Evolutionary conservation across 1,284 basidiomycete species (phyloP).

Genomic region (Ustilago sp.): DNA sequence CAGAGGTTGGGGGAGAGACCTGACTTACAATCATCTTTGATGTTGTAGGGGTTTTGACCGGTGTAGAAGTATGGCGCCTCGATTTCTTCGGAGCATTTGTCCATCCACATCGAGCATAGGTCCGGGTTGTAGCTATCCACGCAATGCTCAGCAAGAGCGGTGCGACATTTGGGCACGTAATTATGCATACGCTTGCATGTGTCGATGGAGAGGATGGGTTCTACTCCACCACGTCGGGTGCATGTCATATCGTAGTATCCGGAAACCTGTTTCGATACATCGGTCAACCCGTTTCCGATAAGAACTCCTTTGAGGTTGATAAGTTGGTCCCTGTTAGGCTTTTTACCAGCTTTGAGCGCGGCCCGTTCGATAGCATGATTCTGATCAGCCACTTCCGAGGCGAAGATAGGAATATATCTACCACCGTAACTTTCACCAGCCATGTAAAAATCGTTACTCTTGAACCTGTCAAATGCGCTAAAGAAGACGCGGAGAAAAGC

Average conservation of each 20-base stretch:
- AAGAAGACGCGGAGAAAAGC: constrained; percentile 70
- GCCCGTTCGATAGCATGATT: constrained; percentile 74
- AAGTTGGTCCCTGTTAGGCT: constrained; percentile 70
- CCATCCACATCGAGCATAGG: constrained; percentile 27
- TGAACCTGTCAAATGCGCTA: constrained; percentile 65
- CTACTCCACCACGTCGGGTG: constrained; percentile 48
- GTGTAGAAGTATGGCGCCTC: constrained; percentile 49
- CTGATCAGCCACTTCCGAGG: constrained; percentile 81
- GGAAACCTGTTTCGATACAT: constrained; percentile 57
- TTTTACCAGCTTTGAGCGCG: constrained; percentile 73
- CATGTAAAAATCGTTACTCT: constrained; percentile 61
- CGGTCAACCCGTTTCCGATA: constrained; percentile 77
- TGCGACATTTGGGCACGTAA: constrained; percentile 38
- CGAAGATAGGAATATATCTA: constrained; percentile 85
- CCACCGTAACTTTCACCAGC: constrained; percentile 72
- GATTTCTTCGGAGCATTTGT: constrained; percentile 48
- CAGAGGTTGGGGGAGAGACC: constrained; percentile 54
- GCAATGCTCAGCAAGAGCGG: constrained; percentile 36
- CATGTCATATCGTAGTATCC: constrained; percentile 63
- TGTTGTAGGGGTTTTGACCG: constrained; percentile 64
- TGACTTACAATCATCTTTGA: constrained; percentile 57
- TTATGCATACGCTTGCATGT: constrained; percentile 52
- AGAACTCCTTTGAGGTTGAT: constrained; percentile 83
- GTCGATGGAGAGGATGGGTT: constrained; percentile 51
- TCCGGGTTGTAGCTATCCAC: constrained; percentile 41